Evolutionary conservation across 306 rosid genomes (phyloP), one percentile per base, ranked within the genome.

Genomic region (Ziziphus jujuba): DNA sequence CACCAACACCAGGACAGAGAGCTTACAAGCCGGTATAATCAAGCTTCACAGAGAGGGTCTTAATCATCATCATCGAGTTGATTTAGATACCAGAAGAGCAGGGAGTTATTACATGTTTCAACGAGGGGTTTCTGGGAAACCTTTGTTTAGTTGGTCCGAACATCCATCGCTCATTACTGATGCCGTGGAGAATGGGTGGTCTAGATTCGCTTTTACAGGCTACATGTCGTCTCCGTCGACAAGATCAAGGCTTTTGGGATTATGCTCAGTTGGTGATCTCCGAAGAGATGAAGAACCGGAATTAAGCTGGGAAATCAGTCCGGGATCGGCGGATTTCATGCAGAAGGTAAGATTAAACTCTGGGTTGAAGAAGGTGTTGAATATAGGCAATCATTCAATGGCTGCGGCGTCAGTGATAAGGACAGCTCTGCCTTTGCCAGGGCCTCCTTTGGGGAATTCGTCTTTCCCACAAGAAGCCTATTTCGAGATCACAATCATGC

Each of bases 111-210:
- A 67, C 57, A 80, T 70, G 45, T 68, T 81, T 21, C 79, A 79
- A 11, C 81, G 85, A 7, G 84, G 85, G 78, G 56, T 71, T 62
- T 83, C 88, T 5, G 84, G 63, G 61, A 87, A 72, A 25, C 68
- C 79, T 24, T 67, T 88, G 54, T 95, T 95, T 57, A 87, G 57
- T 28, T 95, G 97, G 99, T 66, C 53, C 28, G 91, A 95, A 66
- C 82, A 88, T 60, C 99, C 97, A 6, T 73, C 84, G 17, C 75
- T 84, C 5, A 74, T 89, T 31, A 72, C 83, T 35, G 99, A 90
- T 65, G 97, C 99, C 61, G 91, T 95, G 2, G 97, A 95, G 71
- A 84, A 90, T 60, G 99, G 97, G 1, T 95, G 97, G 99, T 87
- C 95, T 2, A 85, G 89, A 73, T 95, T 90, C 72, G 92, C 83